Conservation (phyloP, 164 flowering plant species). For the Magnolia kwangsiensis region DNA sequence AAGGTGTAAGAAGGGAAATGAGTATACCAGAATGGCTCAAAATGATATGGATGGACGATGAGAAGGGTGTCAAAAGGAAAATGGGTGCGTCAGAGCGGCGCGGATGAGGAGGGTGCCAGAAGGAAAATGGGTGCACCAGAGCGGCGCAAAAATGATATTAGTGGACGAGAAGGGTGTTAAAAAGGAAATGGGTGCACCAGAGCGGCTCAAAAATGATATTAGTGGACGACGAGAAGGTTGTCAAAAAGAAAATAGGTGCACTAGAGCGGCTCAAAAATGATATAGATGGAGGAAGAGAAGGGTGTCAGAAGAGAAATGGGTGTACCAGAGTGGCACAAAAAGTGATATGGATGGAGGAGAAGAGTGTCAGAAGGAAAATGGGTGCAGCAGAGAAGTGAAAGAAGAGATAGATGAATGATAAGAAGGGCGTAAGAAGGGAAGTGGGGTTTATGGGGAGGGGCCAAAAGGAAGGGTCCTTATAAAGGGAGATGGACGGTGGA, state of each 20-base stretch:
- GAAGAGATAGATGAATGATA: background rate
- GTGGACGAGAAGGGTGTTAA: too few species aligned
- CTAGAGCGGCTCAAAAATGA: slow-evolving; percentile 23
- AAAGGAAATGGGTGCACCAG: background rate
- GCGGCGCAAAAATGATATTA: too few species aligned
- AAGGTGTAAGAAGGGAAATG: slow-evolving; percentile 49
- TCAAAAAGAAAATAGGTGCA: slow-evolving; percentile 9
- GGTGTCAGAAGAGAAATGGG: background rate
- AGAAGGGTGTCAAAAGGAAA: too few species aligned
- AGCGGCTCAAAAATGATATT: background rate
- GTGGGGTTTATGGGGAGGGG: background rate
- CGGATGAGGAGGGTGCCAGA: background rate
- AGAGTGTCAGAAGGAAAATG: background rate
- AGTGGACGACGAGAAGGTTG: background rate
- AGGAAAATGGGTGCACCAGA: background rate
- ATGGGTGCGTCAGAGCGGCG: too few species aligned
- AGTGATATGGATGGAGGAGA: too few species aligned
- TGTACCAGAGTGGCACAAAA: too few species aligned
- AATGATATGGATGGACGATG: slow-evolving; percentile 27
- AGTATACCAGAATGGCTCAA: slow-evolving; percentile 62
- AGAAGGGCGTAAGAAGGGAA: background rate
- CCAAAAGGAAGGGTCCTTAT: background rate
- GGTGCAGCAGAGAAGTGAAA: background rate
- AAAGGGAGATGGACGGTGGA: background rate
- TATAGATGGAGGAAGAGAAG: background rate